phyloP scores from a whole-genome alignment of 129 eudicot species.

The Pulicaria dysenterica region DNA sequence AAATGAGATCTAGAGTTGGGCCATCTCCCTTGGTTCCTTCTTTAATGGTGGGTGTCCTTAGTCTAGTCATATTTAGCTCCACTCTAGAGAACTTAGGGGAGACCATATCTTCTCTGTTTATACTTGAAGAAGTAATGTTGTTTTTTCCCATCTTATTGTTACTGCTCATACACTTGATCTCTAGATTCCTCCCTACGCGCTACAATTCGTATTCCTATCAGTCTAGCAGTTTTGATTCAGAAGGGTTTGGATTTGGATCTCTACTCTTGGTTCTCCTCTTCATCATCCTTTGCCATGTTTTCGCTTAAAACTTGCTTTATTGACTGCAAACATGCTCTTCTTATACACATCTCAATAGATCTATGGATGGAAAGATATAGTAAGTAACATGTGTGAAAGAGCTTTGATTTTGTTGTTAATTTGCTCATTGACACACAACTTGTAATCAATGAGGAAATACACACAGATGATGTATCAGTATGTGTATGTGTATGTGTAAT shows the following conservation, averaged over 20 bases:
- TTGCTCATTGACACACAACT: background rate
- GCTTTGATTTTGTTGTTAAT: background rate
- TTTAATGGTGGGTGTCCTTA: conserved; percentile 48
- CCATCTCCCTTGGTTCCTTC: conserved; percentile 60
- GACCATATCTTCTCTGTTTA: conserved; percentile 28
- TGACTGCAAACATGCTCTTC: background rate
- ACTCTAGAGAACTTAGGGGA: conserved; percentile 33
- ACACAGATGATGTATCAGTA: background rate
- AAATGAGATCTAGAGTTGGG: conserved; percentile 34
- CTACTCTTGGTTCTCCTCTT: conserved; percentile 45
- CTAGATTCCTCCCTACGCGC: conserved; percentile 25
- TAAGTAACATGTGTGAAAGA: background rate
- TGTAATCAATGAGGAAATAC: background rate
- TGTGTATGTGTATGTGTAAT: background rate
- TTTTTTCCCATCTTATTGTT: conserved; percentile 39
- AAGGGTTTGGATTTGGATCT: conserved; percentile 47
- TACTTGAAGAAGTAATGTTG: conserved; percentile 25
- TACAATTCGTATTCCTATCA: conserved; percentile 10
- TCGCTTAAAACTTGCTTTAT: conserved; percentile 7
- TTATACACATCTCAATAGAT: too few relatives aligned
- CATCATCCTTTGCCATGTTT: conserved; percentile 37
- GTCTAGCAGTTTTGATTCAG: conserved; percentile 39
- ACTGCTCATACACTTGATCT: conserved; percentile 44
- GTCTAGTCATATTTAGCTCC: conserved; percentile 44
- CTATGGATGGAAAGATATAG: background rate